Percentiles rank a stretch among this genome's conserved stretches.
These are phyloP conservation scores for Kodamaea hsintzibuensis DNA, from an alignment of 805 yeast species.

Conservation along the genomic window DNA sequence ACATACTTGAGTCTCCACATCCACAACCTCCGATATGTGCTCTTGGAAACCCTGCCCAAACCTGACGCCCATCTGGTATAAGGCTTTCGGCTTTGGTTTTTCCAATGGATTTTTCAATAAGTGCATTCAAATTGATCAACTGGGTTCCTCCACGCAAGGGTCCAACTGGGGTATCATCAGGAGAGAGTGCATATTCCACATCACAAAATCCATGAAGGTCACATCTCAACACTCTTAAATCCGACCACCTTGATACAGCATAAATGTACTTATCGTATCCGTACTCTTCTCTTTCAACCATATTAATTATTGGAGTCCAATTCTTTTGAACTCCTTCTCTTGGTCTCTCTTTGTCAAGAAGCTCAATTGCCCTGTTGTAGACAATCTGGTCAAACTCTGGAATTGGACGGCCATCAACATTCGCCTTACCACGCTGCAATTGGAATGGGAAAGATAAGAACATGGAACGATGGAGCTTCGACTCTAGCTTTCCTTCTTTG, in stretches of 20 bases:
- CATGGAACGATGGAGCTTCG: slow-evolving; percentile 26
- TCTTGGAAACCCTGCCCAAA: slow-evolving; percentile 43
- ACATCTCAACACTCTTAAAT: slow-evolving; percentile 30
- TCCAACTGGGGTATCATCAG: slow-evolving; percentile 20
- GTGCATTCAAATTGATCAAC: slow-evolving; percentile 23
- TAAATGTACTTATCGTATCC: slow-evolving; percentile 31
- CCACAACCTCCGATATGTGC: slow-evolving; percentile 41
- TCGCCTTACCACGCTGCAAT: slow-evolving; percentile 29
- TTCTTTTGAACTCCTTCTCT: slow-evolving; percentile 28
- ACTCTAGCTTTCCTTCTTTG: slow-evolving; percentile 5
- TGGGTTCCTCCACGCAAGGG: slow-evolving; percentile 41
- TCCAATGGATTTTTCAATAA: background rate
- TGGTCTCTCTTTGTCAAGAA: slow-evolving; percentile 13
- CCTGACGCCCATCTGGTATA: slow-evolving; percentile 31
- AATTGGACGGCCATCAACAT: slow-evolving; percentile 22
- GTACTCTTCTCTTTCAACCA: slow-evolving; percentile 17
- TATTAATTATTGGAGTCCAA: slow-evolving; percentile 43
- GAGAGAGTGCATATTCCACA: slow-evolving; percentile 18
- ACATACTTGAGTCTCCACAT: slow-evolving; percentile 36
- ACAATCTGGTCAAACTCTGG: slow-evolving; percentile 13
- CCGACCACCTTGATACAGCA: slow-evolving; percentile 35
- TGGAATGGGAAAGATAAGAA: slow-evolving; percentile 35
- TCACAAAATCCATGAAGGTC: slow-evolving; percentile 17
- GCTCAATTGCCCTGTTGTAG: slow-evolving; percentile 23
- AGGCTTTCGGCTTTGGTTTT: background rate